Percentiles rank a stretch among this genome's conserved stretches.
phyloP scores from a whole-genome alignment of 1,139 yeast genomes.

The Sugiyamaella paludigena region DNA sequence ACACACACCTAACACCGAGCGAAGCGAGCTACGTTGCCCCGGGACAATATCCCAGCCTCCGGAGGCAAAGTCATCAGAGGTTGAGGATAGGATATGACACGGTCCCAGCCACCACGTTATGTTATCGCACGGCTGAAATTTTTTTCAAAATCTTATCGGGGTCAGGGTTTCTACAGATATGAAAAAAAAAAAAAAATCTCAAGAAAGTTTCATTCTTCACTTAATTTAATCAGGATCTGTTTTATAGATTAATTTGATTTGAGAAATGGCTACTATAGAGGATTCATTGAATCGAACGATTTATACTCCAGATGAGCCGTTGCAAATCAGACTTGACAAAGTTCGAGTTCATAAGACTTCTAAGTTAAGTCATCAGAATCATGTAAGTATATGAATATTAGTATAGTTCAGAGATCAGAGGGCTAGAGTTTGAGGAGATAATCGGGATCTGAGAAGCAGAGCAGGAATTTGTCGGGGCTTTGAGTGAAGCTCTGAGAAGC shows the following conservation, averaged over 20 bases:
- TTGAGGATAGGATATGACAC: no score
- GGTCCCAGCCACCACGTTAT: no score
- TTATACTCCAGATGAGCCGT: constrained; percentile 26
- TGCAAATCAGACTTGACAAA: constrained; percentile 66
- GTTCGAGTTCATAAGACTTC: constrained; percentile 70
- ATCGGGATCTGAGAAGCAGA: neutral
- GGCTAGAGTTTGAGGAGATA: neutral
- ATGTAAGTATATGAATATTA: constrained; percentile 38
- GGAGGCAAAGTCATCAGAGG: no score
- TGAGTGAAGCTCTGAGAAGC: neutral
- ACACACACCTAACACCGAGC: neutral
- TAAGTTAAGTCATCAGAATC: constrained; percentile 80
- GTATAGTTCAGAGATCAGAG: no score
- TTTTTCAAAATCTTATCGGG: no score
- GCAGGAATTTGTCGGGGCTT: neutral
- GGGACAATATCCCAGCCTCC: neutral
- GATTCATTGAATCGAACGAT: constrained; percentile 1
- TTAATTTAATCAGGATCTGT: no score
- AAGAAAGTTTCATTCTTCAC: no score
- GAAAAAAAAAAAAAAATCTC: no score
- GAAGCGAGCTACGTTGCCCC: neutral
- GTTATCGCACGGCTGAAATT: no score
- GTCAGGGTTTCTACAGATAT: no score
- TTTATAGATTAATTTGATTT: no score
- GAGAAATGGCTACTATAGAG: constrained; percentile 4